Base-by-base conservation (phyloP, 208 protist genomes). In the Trypanosoma congolense region DNA sequence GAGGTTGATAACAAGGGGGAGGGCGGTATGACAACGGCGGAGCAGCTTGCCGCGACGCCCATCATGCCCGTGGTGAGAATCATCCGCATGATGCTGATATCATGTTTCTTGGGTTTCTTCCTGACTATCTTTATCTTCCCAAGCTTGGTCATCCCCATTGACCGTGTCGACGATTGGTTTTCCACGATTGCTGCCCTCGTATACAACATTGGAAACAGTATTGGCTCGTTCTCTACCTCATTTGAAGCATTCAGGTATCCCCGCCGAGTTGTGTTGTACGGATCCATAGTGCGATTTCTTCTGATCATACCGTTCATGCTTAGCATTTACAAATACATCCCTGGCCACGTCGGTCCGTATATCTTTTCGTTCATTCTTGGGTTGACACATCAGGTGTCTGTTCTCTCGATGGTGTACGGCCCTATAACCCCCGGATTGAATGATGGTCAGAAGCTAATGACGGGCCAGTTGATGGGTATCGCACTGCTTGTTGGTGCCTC, bases 281-380 rank as follows among this genome's bases (percentile, higher is more conserved):
- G 70, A 25, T 38, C 70, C 1, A 24, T 57, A n/a, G 42, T 47
- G 50, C 87, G 87, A 25, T 65, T 77, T 42, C 56, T 82, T 52
- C 83, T 90, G 60, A 54, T 94, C 4, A 62, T 73, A 14, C 70
- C 87, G n/a, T 79, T 88, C 22, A 78, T 94, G 45, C 60, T 94
- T 19, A 92, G 82, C 79, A 83, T 94, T 58, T 86, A 70, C 61
- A n/a, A 56, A 35, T 73, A 87, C 65, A 90, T 94, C 75, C 82
- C 81, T 5, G 73, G 75, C 16, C 73, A 85, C 60, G 36, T 46
- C 10, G 64, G 70, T 9, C 71, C 83, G 24, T 84, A 77, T 60
- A 50, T 94, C 16, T 65, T 92, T 55, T 60, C 82, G 21, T 51
- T 66, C 10, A 36, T 70, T 19, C 44, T 88, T 49, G 77, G 81